Base-by-base conservation (phyloP, 768 basidiomycete species). In the Cystobasidium tubakii region DNA sequence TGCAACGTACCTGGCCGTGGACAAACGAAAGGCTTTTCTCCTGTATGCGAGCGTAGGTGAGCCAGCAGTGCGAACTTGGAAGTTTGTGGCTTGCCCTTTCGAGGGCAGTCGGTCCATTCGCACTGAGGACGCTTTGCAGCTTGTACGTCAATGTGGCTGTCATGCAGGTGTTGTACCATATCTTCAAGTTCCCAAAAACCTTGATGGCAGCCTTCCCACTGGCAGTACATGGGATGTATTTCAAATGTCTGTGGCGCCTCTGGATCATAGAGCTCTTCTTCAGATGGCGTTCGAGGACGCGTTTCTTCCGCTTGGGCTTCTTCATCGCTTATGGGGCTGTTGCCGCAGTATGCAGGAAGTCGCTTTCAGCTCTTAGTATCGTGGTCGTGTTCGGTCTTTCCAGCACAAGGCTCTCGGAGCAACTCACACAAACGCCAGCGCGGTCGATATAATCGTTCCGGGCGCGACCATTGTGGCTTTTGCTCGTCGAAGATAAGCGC, bases 21-120 rank as follows among this genome's bases (percentile, higher is more conserved):
- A 79, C 93, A 97, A 27, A 86, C 87, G 79, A 92, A 96, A 0
- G 92, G 93, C 78, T 92, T 92, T 82, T 97, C 93, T 66, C 93
- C 93, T 0, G 93, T 95, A 80, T 97, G 93, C 13, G 89, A 90
- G 36, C 93, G 87, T 62, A 92, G 86, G 80, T 97, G 93, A 2
- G 91, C 90, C 72, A 93, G 88, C 60, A 97, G 86, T 4, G 92
- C 91, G 77, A 93, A 95, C 29, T 91, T 86, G 2, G 90, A 91
- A 0, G 90, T 90, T 80, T 96, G 93, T 0, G 89, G 85, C 64
- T 92, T 84, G 1, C 92, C 91, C 66, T 88, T 85, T 21, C 93
- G 86, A 23, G 83, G 83, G 82, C 93, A 97, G 2, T 87, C 87
- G 23, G 86, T 82, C 93, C 93, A 97, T 84, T 92, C 88, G 81